Conservation (phyloP, 257 asterid genomes). For the Plantago ovata region DNA sequence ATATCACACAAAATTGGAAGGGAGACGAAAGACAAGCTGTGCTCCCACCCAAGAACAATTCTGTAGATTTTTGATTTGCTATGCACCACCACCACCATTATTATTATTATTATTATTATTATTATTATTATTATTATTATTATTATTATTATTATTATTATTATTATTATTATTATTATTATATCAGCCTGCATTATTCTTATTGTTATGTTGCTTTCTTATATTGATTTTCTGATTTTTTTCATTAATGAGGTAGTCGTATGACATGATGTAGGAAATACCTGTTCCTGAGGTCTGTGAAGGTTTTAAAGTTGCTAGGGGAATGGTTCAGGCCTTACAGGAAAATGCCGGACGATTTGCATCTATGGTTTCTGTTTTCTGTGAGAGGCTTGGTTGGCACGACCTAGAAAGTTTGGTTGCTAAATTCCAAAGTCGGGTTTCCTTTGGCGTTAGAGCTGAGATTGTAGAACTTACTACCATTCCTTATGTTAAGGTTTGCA, state of each 20-base stretch:
- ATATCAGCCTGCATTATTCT: constrained; percentile 4
- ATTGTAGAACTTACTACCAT: constrained; percentile 92
- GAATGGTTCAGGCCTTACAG: constrained; percentile 98
- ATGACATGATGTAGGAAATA: constrained; percentile 59
- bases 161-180: too few relatives aligned
- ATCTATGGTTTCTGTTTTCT: constrained; percentile 95
- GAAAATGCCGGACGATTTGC: constrained; percentile 99
- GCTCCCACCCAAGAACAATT: too few relatives aligned
- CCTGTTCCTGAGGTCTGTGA: constrained; percentile 82
- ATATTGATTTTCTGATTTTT: background rate
- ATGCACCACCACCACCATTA: too few relatives aligned
- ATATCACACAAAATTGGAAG: too few relatives aligned
- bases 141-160: too few relatives aligned
- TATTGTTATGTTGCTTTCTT: constrained; percentile 13
- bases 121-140: too few relatives aligned
- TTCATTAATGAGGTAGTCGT: constrained; percentile 17
- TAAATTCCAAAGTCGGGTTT: constrained; percentile 93
- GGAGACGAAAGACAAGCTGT: too few relatives aligned
- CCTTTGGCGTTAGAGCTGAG: constrained; percentile 98
- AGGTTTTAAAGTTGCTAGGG: constrained; percentile 91
- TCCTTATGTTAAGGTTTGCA: constrained; percentile 81
- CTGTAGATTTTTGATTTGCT: too few relatives aligned
- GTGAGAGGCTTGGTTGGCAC: constrained; percentile 99
- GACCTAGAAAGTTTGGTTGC: constrained; percentile 87
- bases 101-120: too few relatives aligned